phyloP scores from a whole-genome alignment of 805 yeast genomes.

The Torulaspora indica region DNA sequence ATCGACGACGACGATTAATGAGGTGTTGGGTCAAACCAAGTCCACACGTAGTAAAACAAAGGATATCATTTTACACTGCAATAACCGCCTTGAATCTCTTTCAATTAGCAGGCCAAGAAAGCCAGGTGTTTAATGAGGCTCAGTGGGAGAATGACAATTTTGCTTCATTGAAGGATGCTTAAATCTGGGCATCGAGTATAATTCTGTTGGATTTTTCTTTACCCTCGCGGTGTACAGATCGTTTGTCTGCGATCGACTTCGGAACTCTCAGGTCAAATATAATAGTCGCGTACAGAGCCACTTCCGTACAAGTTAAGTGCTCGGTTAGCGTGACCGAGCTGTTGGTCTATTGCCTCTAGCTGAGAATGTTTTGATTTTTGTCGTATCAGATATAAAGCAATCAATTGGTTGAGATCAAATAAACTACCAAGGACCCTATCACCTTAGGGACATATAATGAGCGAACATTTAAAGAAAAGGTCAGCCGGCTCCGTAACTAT shows the following conservation, averaged over 20 bases:
- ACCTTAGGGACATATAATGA: neutral
- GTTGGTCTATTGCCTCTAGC: neutral
- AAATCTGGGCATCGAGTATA: neutral
- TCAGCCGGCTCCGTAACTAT: neutral
- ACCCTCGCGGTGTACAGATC: constrained; percentile 6
- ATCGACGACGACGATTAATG: too few species aligned
- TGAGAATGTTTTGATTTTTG: neutral
- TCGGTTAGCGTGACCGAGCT: neutral
- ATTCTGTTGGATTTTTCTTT: constrained; percentile 7
- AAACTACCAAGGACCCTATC: neutral
- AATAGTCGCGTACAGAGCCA: neutral
- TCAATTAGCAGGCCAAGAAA: too few species aligned
- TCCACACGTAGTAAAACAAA: too few species aligned
- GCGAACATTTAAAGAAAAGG: neutral
- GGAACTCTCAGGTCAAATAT: neutral
- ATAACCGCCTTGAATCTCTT: too few species aligned
- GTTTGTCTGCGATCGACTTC: neutral
- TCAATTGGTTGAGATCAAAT: neutral
- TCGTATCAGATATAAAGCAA: neutral
- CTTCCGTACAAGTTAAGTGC: neutral
- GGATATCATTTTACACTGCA: too few species aligned
- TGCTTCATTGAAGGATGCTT: neutral
- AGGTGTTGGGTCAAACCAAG: too few species aligned
- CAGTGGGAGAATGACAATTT: too few species aligned
- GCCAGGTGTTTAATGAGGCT: too few species aligned